Base-by-base conservation (phyloP, 768 basidiomycete genomes). In the Asterophora lycoperdoides region DNA sequence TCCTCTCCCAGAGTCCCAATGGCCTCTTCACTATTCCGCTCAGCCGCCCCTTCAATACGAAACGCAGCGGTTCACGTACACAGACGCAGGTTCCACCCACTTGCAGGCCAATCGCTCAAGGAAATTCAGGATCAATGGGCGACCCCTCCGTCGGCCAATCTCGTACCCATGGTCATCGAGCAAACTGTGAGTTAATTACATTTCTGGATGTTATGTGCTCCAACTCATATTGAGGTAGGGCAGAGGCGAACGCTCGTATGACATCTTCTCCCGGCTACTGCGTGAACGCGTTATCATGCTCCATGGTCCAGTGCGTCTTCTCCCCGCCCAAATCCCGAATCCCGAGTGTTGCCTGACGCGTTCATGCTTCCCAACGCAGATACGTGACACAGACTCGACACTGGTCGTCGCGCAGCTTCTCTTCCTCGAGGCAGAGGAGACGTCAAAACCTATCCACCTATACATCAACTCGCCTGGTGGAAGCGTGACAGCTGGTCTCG, bases 381-480 rank as follows among this genome's bases (percentile, higher is more conserved):
- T 97, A 63, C 80, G 82, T 55, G 94, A 96, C 68, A 77, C 80
- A n/a, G 85, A 91, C 58, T 88, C 94, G 1, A 87, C 93, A 4
- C 73, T 96, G 49, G 77, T 84, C 29, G 92, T 96, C 6, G 91
- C 94, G 1, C 94, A 97, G 61, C 74, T 98, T 7, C 81, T 98
- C 35, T 97, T 95, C 67, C 76, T 97, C 51, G 95, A 98, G 73
- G 94, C 95, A 1, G 94, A 95, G 66, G 93, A 97, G 56, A 83
- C 93, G 0, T 82, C 84, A 8, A 91, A 92, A 63, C 95, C 95
- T 3, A 96, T 98, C 47, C 93, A 95, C 60, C 70, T 98, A 9
- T 98, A 98, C 67, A 95, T 98, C 57, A 97, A 97, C 68, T 93
- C 90, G 6, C 95, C 95, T 0, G 95, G 95, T 2, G 95, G 95